phyloP scores from a whole-genome alignment of 2,329 filamentous ascomycete species.

The Fusarium brevicatenulatum region DNA sequence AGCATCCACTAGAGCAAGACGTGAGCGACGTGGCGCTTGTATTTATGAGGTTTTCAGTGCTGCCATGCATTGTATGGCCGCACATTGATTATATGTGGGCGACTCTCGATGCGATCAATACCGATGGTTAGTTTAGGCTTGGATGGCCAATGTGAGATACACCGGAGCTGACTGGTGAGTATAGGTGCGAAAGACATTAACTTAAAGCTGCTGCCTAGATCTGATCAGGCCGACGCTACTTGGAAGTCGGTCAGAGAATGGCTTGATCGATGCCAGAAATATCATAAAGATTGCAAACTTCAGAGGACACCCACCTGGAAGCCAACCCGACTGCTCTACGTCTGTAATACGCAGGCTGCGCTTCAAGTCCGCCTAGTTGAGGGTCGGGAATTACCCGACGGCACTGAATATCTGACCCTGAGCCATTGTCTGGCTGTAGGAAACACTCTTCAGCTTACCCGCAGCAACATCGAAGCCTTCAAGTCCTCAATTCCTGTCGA shows the following conservation, averaged over 20 bases:
- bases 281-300: not conserved
- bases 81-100: not conserved
- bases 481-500: not conserved
- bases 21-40: not conserved
- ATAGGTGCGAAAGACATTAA: not conserved
- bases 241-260: not conserved
- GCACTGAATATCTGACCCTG: slow-evolving; percentile 9
- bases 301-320: not conserved
- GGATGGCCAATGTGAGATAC: not conserved
- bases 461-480: not conserved
- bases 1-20: not conserved
- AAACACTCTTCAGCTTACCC: not conserved
- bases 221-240: not conserved
- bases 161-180: not conserved
- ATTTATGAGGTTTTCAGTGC: not conserved
- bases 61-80: not conserved
- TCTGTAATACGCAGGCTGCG: not conserved
- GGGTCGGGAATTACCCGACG: not conserved
- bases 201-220: not conserved
- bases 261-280: not conserved
- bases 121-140: not conserved
- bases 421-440: not conserved
- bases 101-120: not conserved
- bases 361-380: slow-evolving; percentile 1
- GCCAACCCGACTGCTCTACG: not conserved